Evolutionary conservation across 768 basidiomycete species (phyloP), one percentile per base, ranked within the genome.

Genomic region (Russula olivacea): DNA sequence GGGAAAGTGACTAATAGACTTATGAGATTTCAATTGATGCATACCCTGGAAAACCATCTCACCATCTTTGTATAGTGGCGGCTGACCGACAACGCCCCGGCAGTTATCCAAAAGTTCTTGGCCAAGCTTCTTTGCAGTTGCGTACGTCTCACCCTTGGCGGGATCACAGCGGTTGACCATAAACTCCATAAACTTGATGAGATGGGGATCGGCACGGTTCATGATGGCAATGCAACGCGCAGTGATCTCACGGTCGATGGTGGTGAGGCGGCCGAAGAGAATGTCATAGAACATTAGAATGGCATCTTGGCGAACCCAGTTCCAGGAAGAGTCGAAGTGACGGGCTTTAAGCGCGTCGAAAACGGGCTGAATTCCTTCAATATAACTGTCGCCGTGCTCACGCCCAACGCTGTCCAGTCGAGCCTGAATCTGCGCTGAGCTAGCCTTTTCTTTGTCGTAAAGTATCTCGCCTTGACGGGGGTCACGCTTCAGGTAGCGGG

Each of bases 261-360:
- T 93, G 25, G 88, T 94, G 59, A 97, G 83, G 50, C 89, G 87
- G 53, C 97, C 97, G 68, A 94, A 93, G 69, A 99, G 93, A 76
- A 99, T 97, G 74, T 98, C 96, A 75, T 95, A 98, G 78, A 87
- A 98, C 93, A 99, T 95, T 63, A 93, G 78, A 30, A 98, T 80
- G 17, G 94, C 93, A 65, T 97, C 95, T 77, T 99, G 97, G 64
- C 96, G 88, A 50, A 89, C 96, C 97, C 97, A 99, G 72, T 99
- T 99, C 97, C 96, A 99, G 7, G 90, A 93, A 2, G 96, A 98
- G 73, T 98, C 95, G 79, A 99, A 98, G 72, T 89, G 94, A 51
- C 97, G 91, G 14, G 95, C 97, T 76, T 99, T 98, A 70, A 98
- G 80, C 2, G 91, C 87, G 71, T 96, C 92, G 75, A 99, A 99